Conservation (phyloP, 2,329 filamentous ascomycete species). For the Teratosphaeria pseudoeucalypti region DNA sequence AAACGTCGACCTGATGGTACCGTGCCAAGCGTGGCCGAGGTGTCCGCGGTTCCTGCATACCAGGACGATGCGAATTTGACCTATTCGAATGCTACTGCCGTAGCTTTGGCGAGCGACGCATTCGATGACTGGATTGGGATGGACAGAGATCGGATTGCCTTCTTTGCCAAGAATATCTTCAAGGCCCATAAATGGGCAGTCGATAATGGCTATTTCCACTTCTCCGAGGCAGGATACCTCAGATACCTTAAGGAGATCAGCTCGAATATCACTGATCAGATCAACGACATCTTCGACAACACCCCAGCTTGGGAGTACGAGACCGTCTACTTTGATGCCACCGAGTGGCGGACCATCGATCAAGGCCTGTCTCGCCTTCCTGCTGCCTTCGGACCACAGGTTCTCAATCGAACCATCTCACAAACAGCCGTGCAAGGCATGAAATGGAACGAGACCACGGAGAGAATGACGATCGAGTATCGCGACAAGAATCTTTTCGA, state of each 20-base stretch:
- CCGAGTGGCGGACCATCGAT: slow-evolving; percentile 55
- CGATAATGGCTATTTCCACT: slow-evolving; percentile 48
- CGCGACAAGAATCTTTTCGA: slow-evolving; percentile 37
- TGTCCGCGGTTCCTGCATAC: slow-evolving; percentile 31
- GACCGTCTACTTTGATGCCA: slow-evolving; percentile 48
- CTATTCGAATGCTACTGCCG: slow-evolving; percentile 26
- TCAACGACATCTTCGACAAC: slow-evolving; percentile 33
- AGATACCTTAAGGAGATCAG: slow-evolving; percentile 46
- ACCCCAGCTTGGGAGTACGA: slow-evolving; percentile 48
- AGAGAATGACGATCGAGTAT: slow-evolving; percentile 51
- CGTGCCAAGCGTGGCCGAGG: slow-evolving; percentile 43
- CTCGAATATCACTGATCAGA: slow-evolving; percentile 47
- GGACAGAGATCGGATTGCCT: slow-evolving; percentile 20
- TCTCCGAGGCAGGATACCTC: slow-evolving; percentile 55
- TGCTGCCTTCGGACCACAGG: slow-evolving; percentile 50
- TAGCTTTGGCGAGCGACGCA: slow-evolving; percentile 29
- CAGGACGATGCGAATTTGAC: slow-evolving; percentile 13
- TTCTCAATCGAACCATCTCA: slow-evolving; percentile 47
- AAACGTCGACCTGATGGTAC: slow-evolving; percentile 42
- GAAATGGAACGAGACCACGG: slow-evolving; percentile 38
- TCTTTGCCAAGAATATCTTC: slow-evolving; percentile 37
- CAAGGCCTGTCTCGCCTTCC: slow-evolving; percentile 51
- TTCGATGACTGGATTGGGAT: slow-evolving; percentile 29
- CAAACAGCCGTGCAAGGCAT: slow-evolving; percentile 49
- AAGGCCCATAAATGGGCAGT: slow-evolving; percentile 45